A percentile compares a stretch with the other conserved stretches of the same genome.
Evolutionary conservation across 2,329 filamentous ascomycete genomes (phyloP).

Genomic region (Phaeosphaeria sp.): DNA sequence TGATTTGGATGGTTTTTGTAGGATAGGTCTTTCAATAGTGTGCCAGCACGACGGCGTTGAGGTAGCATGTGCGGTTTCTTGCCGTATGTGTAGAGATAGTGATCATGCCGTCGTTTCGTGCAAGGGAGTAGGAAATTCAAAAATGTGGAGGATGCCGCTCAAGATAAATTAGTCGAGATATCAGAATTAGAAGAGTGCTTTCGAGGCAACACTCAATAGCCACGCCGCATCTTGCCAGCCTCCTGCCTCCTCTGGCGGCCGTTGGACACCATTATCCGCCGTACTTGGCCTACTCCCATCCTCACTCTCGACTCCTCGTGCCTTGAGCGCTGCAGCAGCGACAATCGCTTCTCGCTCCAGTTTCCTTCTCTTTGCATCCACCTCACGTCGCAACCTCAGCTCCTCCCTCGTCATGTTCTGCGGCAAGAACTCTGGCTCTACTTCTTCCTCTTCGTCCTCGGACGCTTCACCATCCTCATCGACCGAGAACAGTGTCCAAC

Average conservation of each 20-base stretch:
- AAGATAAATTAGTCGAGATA: not conserved
- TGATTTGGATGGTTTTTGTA: not conserved
- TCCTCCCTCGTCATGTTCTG: conserved; percentile 47
- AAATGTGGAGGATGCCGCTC: not conserved
- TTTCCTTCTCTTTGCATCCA: conserved; percentile 45
- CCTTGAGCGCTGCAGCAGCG: conserved; percentile 46
- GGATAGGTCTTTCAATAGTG: not conserved
- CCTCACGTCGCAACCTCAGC: conserved; percentile 43
- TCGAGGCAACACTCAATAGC: conserved; percentile 61
- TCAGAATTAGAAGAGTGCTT: conserved; percentile 45
- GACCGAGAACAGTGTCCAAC: conserved; percentile 63
- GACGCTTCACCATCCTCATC: conserved; percentile 55
- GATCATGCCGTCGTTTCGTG: not conserved
- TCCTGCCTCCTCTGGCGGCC: conserved; percentile 44
- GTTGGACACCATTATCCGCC: conserved; percentile 10
- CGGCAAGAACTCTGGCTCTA: conserved; percentile 28
- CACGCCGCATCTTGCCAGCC: conserved; percentile 66
- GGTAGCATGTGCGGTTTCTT: too few species aligned
- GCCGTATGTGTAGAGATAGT: not conserved
- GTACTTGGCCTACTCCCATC: conserved; percentile 20
- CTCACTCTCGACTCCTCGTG: conserved; percentile 32
- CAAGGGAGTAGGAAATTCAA: too few species aligned
- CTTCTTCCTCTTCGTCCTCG: conserved; percentile 35
- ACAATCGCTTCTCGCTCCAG: conserved; percentile 45
- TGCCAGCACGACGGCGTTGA: not conserved